Conservation (phyloP, 2,329 filamentous ascomycete species). For the Aspergillaceae sp. region DNA sequence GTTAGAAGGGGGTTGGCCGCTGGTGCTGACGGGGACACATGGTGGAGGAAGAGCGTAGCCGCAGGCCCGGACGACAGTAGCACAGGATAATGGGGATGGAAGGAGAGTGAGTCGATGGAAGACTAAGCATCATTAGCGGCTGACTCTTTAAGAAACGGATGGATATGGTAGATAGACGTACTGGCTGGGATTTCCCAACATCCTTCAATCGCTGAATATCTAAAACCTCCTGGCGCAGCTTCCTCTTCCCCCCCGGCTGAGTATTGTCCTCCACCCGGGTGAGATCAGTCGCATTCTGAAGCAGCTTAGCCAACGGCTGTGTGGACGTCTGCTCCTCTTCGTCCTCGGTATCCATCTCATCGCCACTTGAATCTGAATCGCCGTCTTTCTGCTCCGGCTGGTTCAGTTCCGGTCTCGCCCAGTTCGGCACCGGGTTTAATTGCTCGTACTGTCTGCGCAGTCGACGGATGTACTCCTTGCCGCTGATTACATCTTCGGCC, state of each 20-base stretch:
- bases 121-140: constrained; percentile 35
- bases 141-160: neutral
- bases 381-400: constrained; percentile 37
- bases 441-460: constrained; percentile 67
- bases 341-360: constrained; percentile 49
- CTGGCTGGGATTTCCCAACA: constrained; percentile 66
- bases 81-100: constrained; percentile 82
- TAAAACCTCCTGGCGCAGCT: constrained; percentile 75
- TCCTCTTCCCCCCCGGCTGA: constrained; percentile 51
- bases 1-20: constrained; percentile 83
- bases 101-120: constrained; percentile 71
- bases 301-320: constrained; percentile 68
- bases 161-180: constrained; percentile 24
- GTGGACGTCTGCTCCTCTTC: constrained; percentile 56
- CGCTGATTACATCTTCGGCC: constrained; percentile 75
- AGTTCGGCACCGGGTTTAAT: constrained; percentile 54
- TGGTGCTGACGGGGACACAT: constrained; percentile 68
- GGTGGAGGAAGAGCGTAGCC: constrained; percentile 79
- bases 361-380: constrained; percentile 36
- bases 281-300: constrained; percentile 65
- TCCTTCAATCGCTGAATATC: constrained; percentile 86
- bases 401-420: constrained; percentile 45
- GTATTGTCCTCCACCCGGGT: constrained; percentile 43
- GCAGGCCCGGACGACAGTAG: constrained; percentile 82
- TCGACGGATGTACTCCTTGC: constrained; percentile 73